phyloP scores from a whole-genome alignment of 192 early-diverging fungal species.

The Mortierella alpina region DNA sequence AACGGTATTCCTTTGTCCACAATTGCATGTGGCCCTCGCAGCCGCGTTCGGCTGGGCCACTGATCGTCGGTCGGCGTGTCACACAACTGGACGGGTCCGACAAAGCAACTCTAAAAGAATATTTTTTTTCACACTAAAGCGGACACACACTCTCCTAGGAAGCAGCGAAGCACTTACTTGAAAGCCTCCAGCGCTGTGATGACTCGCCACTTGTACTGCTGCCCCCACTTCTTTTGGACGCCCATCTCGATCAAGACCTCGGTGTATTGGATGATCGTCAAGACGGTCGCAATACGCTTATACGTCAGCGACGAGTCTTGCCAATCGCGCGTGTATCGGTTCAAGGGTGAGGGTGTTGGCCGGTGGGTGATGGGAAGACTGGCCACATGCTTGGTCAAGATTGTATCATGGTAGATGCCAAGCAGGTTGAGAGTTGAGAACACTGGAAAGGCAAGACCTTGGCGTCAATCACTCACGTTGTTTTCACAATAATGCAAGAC shows the following conservation, averaged over 20 bases:
- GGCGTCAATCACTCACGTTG: background rate
- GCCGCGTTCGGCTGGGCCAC: too few species aligned
- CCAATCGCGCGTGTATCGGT: conserved; percentile 80
- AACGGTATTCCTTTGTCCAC: too few species aligned
- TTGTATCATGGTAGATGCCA: conserved; percentile 88
- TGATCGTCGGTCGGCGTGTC: conserved; percentile 32
- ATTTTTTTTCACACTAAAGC: conserved; percentile 10
- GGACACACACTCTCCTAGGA: background rate
- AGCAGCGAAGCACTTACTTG: conserved; percentile 64
- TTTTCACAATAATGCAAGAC: background rate
- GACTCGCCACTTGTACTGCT: conserved; percentile 68
- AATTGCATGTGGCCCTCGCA: too few species aligned
- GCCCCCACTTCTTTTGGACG: conserved; percentile 71
- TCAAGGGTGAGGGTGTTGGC: conserved; percentile 63
- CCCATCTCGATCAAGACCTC: conserved; percentile 86
- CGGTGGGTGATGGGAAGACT: conserved; percentile 52
- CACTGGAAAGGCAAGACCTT: conserved; percentile 56
- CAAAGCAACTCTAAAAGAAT: conserved; percentile 19
- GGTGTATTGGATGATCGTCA: conserved; percentile 78
- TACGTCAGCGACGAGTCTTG: conserved; percentile 60
- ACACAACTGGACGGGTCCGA: conserved; percentile 33
- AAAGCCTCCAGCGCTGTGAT: conserved; percentile 72
- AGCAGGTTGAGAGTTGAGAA: conserved; percentile 84
- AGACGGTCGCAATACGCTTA: conserved; percentile 65
- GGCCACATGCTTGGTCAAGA: conserved; percentile 66